Evolutionary conservation across 2,329 filamentous ascomycete species (phyloP).

Genomic region (Hypoxylon sp.): DNA sequence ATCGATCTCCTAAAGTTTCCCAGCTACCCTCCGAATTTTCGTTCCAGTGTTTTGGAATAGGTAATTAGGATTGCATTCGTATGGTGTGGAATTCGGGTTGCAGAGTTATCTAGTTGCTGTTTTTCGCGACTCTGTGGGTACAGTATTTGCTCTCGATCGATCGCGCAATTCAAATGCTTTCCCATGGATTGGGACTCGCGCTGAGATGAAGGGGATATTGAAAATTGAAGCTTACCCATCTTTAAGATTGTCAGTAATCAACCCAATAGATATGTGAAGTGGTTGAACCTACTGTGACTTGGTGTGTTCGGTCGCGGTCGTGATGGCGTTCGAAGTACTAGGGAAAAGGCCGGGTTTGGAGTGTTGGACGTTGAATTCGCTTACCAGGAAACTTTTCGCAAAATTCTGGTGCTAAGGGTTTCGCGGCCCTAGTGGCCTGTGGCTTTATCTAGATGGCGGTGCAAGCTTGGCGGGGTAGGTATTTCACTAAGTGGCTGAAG

Average conservation of each 20-base stretch:
- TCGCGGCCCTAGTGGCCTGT: constrained; percentile 52
- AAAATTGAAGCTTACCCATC: constrained; percentile 53
- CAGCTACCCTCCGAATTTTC: background rate
- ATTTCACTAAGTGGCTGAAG: constrained; percentile 4
- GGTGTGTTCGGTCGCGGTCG: constrained; percentile 60
- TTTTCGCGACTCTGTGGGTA: constrained; percentile 42
- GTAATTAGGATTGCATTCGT: background rate
- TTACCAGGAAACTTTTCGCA: constrained; percentile 50
- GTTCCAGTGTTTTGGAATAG: background rate
- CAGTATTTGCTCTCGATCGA: constrained; percentile 34
- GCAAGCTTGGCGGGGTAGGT: background rate
- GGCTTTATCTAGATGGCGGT: constrained; percentile 37
- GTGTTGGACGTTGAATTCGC: constrained; percentile 51
- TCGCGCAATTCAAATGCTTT: constrained; percentile 27
- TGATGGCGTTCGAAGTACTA: constrained; percentile 52
- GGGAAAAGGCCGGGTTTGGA: constrained; percentile 46
- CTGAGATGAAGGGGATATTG: constrained; percentile 33
- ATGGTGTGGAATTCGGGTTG: background rate
- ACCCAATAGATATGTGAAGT: constrained; percentile 24
- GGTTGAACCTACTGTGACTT: constrained; percentile 64
- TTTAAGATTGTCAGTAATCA: constrained; percentile 48
- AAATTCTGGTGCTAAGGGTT: constrained; percentile 55
- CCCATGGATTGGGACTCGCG: constrained; percentile 42
- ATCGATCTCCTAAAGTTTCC: background rate
- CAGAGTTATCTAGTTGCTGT: background rate